Percentiles rank a stretch among this genome's conserved stretches.
phyloP scores from a whole-genome alignment of 768 basidiomycete species.

The Porpolomopsis calyptriformis region DNA sequence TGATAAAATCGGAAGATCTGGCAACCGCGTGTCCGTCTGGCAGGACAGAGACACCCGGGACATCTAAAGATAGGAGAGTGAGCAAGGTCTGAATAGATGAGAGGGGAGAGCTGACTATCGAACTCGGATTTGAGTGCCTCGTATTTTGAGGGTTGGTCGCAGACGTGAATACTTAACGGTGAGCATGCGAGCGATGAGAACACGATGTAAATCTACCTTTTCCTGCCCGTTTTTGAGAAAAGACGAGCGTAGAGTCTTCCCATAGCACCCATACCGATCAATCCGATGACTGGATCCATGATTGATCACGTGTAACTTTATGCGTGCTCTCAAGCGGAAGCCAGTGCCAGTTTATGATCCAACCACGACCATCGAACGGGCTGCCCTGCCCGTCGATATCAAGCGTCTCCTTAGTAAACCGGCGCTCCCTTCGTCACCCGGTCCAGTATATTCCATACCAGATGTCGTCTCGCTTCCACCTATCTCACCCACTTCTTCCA shows the following conservation, averaged over 20 bases:
- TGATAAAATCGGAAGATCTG: slow-evolving; percentile 81
- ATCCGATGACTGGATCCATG: slow-evolving; percentile 77
- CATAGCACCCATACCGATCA: slow-evolving; percentile 98
- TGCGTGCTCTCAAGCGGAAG: neutral
- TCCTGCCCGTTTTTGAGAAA: slow-evolving; percentile 77
- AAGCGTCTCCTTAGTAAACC: slow-evolving; percentile 29
- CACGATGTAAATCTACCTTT: slow-evolving; percentile 42
- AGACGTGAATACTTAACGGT: slow-evolving; percentile 91
- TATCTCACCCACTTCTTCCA: too few species aligned
- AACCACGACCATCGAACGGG: neutral
- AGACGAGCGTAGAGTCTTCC: slow-evolving; percentile 82
- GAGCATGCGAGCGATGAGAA: too few species aligned
- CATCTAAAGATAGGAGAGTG: slow-evolving; percentile 25
- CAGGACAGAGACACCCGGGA: slow-evolving; percentile 55
- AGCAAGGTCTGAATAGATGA: neutral
- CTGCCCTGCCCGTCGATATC: slow-evolving; percentile 14
- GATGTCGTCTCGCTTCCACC: too few species aligned
- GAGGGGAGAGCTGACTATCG: slow-evolving; percentile 33
- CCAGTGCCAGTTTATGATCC: neutral
- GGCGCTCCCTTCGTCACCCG: slow-evolving; percentile 5
- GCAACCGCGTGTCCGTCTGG: slow-evolving; percentile 82
- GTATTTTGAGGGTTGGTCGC: slow-evolving; percentile 70
- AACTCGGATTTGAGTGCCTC: slow-evolving; percentile 53
- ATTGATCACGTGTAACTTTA: too few species aligned
- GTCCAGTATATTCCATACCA: neutral